These are phyloP conservation scores for Neonothopanus nambi DNA, from an alignment of 1,284 basidiomycete genomes.

Conservation along the genomic window DNA sequence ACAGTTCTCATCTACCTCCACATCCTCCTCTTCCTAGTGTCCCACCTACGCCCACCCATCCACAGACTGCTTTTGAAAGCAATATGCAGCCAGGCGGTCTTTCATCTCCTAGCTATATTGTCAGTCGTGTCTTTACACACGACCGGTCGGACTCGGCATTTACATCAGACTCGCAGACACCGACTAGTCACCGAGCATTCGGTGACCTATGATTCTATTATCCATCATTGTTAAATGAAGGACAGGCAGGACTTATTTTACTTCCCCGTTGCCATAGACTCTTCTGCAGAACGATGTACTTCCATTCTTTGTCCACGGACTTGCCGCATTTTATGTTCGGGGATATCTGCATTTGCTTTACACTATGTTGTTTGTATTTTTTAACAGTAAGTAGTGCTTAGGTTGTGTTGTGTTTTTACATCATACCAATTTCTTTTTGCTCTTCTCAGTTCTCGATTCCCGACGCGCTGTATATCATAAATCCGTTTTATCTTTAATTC, in stretches of 20 bases:
- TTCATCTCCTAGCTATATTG: constrained; percentile 12
- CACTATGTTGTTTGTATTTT: too few relatives aligned
- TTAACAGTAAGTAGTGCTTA: too few relatives aligned
- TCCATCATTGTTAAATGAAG: neutral
- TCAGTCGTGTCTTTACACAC: constrained; percentile 16
- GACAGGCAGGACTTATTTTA: neutral
- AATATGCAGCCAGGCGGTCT: neutral
- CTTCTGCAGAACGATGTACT: neutral
- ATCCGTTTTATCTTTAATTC: too few relatives aligned
- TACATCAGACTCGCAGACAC: neutral
- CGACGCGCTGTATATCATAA: too few relatives aligned
- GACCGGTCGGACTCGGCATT: constrained; percentile 1
- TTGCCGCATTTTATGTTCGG: too few relatives aligned
- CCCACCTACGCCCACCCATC: constrained; percentile 14
- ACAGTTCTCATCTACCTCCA: constrained; percentile 41
- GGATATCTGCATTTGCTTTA: too few relatives aligned
- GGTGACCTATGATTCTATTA: neutral
- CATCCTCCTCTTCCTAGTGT: constrained; percentile 52
- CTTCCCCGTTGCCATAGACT: neutral
- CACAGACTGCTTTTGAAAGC: neutral
- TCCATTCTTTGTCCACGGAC: neutral
- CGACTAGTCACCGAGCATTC: constrained; percentile 2
- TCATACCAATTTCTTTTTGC: too few relatives aligned
- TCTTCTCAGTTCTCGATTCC: too few relatives aligned
- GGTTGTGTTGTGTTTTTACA: too few relatives aligned